Evolutionary conservation across 768 basidiomycete species (phyloP).

Genomic region (Phlebiopsis flavidoalba): DNA sequence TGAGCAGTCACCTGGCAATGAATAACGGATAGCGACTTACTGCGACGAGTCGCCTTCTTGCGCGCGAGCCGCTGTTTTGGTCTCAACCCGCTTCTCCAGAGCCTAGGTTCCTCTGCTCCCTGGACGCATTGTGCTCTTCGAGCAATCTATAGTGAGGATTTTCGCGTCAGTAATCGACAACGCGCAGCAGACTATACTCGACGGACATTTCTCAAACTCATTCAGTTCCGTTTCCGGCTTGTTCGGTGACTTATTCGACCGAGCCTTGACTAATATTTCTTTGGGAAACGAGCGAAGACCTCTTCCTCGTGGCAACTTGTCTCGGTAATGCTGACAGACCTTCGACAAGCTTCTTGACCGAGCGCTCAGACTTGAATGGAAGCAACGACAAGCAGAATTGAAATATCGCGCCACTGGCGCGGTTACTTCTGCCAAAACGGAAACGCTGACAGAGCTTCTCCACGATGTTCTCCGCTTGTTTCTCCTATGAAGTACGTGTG

Average conservation of each 20-base stretch:
- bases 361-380: constrained; percentile 95
- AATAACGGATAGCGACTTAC: constrained; percentile 22
- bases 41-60: constrained; percentile 53
- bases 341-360: constrained; percentile 94
- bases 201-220: constrained; percentile 84
- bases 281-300: constrained; percentile 78
- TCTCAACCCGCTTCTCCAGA: constrained; percentile 79
- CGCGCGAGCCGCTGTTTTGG: constrained; percentile 79
- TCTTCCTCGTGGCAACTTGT: constrained; percentile 88
- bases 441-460: constrained; percentile 98
- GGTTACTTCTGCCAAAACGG: constrained; percentile 80
- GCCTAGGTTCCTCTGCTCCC: constrained; percentile 91
- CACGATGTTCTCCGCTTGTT: constrained; percentile 95
- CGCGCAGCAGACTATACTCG: neutral
- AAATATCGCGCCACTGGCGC: constrained; percentile 96
- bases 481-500: constrained; percentile 54
- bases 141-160: constrained; percentile 55
- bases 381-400: constrained; percentile 91
- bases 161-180: neutral
- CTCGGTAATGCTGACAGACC: constrained; percentile 89
- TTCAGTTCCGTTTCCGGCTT: constrained; percentile 92
- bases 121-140: constrained; percentile 74
- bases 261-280: constrained; percentile 90
- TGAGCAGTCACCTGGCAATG: neutral
- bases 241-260: constrained; percentile 86